Percentiles rank a stretch among this genome's conserved stretches.
phyloP scores from a whole-genome alignment of 495 filamentous ascomycete species.

The Neurospora sp. region DNA sequence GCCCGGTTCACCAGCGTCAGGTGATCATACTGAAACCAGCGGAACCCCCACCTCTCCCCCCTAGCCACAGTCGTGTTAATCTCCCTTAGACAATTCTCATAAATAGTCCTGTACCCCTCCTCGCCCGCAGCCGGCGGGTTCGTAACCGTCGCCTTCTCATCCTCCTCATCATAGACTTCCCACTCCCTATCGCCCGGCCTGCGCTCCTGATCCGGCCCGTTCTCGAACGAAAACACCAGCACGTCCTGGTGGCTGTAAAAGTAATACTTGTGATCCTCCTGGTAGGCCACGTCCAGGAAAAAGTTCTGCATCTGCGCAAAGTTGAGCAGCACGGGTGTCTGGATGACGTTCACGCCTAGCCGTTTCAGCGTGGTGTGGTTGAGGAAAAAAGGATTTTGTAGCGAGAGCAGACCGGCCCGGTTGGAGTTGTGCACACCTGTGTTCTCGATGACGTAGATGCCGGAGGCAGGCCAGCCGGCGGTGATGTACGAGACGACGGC shows the following conservation, averaged over 20 bases:
- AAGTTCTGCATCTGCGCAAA: conserved; percentile 57
- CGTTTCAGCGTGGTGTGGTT: conserved; percentile 40
- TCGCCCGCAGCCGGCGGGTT: conserved; percentile 20
- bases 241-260: conserved; percentile 52
- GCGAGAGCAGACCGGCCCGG: conserved; percentile 33
- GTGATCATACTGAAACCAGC: conserved; percentile 48
- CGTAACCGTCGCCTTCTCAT: conserved; percentile 24
- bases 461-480: conserved; percentile 48
- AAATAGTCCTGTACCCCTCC: conserved; percentile 39
- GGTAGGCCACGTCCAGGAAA: conserved; percentile 42
- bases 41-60: conserved; percentile 36
- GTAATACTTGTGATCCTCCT: conserved; percentile 45
- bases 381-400: conserved; percentile 51
- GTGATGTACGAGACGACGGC: conserved; percentile 47
- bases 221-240: conserved; percentile 42
- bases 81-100: conserved; percentile 36
- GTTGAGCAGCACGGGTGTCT: conserved; percentile 45
- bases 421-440: conserved; percentile 50
- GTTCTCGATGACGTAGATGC: conserved; percentile 54
- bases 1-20: conserved; percentile 45
- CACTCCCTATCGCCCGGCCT: conserved; percentile 21
- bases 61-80: conserved; percentile 21
- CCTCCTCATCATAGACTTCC: conserved; percentile 23
- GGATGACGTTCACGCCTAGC: conserved; percentile 45
- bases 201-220: conserved; percentile 21